These are phyloP conservation scores for Pseudogymnoascus sp. DNA, from an alignment of 2,329 filamentous ascomycete species.

Conservation along the genomic window DNA sequence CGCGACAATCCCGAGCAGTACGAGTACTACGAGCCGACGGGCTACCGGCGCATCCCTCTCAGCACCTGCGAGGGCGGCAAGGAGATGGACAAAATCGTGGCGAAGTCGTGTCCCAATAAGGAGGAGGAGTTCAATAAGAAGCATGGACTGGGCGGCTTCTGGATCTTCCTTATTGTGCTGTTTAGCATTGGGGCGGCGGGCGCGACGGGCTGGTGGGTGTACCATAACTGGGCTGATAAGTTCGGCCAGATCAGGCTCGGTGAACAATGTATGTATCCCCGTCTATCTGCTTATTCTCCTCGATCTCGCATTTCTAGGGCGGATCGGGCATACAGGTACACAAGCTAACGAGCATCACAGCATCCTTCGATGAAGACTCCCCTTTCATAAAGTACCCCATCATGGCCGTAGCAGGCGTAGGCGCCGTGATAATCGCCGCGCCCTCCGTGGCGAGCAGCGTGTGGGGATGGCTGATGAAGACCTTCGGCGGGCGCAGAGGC, in stretches of 20 bases:
- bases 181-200: constrained; percentile 65
- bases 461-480: constrained; percentile 55
- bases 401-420: constrained; percentile 57
- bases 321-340: not conserved
- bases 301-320: not conserved
- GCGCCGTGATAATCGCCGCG: constrained; percentile 50
- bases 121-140: constrained; percentile 75
- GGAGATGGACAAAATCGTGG: constrained; percentile 60
- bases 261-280: constrained; percentile 42
- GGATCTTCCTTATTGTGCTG: constrained; percentile 77
- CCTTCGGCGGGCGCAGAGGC: constrained; percentile 42
- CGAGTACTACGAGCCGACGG: constrained; percentile 77
- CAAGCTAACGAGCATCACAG: constrained; percentile 18
- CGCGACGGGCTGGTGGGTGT: constrained; percentile 75
- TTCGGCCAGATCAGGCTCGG: constrained; percentile 90
- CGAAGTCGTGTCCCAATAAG: constrained; percentile 64
- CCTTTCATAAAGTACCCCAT: constrained; percentile 79
- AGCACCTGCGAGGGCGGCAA: constrained; percentile 74
- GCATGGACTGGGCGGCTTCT: constrained; percentile 61
- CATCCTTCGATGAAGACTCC: constrained; percentile 58
- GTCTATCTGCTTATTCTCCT: no score
- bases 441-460: constrained; percentile 66
- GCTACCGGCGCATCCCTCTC: constrained; percentile 82
- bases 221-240: constrained; percentile 75
- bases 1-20: constrained; percentile 55